These are phyloP conservation scores for Boletus patriciae DNA, from an alignment of 768 basidiomycete species.

Conservation along the genomic window DNA sequence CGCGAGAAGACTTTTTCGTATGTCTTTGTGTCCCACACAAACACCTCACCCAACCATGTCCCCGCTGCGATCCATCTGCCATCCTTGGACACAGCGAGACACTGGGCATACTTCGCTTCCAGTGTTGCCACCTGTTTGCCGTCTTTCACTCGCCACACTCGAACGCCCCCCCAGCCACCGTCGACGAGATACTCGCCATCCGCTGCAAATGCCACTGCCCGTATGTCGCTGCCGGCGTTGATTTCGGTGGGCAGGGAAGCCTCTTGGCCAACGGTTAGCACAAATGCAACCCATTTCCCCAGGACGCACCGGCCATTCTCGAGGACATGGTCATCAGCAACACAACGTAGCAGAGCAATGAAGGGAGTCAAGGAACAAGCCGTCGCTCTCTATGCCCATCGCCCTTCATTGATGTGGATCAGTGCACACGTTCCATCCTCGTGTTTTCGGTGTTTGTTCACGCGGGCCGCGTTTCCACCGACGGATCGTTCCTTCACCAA, in stretches of 20 bases:
- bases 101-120: background rate
- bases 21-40: background rate
- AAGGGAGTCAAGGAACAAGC: too few species aligned
- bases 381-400: too few species aligned
- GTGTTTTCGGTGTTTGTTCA: too few species aligned
- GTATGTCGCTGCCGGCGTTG: background rate
- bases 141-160: background rate
- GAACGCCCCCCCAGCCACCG: background rate
- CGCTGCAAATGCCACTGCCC: background rate
- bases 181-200: background rate
- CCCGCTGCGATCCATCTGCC: constrained; percentile 8
- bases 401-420: too few species aligned
- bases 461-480: too few species aligned
- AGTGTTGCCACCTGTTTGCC: background rate
- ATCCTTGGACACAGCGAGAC: background rate
- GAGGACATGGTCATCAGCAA: background rate
- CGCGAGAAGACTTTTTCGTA: background rate
- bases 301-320: background rate
- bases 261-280: background rate
- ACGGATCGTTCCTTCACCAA: too few species aligned
- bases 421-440: too few species aligned
- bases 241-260: too few species aligned
- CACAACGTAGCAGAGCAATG: background rate
- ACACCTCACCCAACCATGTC: background rate
- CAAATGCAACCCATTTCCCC: too few species aligned